Base-by-base conservation (phyloP, 75 land plant genomes). In the Isoetes taiwanensis region DNA sequence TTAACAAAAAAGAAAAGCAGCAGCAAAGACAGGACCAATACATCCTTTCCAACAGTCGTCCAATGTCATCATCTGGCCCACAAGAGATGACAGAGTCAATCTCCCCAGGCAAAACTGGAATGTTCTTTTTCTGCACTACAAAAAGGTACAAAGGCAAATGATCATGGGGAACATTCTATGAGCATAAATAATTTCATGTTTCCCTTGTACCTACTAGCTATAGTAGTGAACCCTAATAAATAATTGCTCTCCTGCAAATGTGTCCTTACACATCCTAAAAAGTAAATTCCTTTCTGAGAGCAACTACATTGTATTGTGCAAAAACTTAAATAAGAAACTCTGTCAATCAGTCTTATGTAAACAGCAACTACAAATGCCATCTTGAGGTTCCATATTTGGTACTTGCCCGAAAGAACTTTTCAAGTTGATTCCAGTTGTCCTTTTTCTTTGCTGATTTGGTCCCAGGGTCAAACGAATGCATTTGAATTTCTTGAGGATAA, bases 401-500 rank as follows among this genome's bases (percentile, higher is more conserved):
- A 50, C 19, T n/a, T 55, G 64, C 65, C 67, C 59, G 30, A 27
- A 64, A 70, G 12, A 70, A 40, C 34, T 70, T 70, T 17, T 57
- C 41, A 17, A 70, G 61, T 27, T 70, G 72, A 23, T 54, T 54
- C 72, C 72, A 70, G 38, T 70, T 70, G 17, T 70, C 72, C 31
- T 57, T 57, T 33, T 70, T 70, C 54, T 57, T 70, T 26, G 70
- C 72, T 41, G 64, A 30, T 35, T 43, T 54, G 1, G 55, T 57
- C 48, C 72, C 72, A 58, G 43, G 43, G 28, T 70, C 72, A 35
- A 55, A 70, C 8, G 72, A 70, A 57, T 70, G 72, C 72, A 70
- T 70, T 32, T 70, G 72, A 37, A 70, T 57, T 30, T 70, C 72
- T 8, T 70, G 61, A 20, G 72, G 72, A 28, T 39, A 70, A 46